These are phyloP conservation scores for Lactarius quietus DNA, from an alignment of 768 basidiomycete species.

Conservation along the genomic window DNA sequence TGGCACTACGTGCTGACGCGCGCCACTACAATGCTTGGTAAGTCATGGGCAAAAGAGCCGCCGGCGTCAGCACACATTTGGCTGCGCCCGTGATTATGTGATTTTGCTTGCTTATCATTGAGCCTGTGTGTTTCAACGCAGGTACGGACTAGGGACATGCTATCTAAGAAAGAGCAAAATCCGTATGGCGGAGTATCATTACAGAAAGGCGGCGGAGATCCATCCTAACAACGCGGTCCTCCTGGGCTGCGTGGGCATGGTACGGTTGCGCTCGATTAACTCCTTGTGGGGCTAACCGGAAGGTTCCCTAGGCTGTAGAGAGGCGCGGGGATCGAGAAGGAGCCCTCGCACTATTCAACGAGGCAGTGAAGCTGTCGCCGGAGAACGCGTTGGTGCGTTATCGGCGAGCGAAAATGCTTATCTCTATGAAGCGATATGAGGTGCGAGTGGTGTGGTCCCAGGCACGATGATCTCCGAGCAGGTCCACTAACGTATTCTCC, in stretches of 20 bases:
- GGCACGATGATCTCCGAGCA: constrained; percentile 21
- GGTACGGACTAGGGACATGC: constrained; percentile 98
- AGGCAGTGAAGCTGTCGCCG: constrained; percentile 74
- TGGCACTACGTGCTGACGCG: constrained; percentile 84
- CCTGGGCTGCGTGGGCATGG: constrained; percentile 93
- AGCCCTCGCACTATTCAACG: constrained; percentile 77
- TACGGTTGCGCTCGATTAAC: constrained; percentile 33
- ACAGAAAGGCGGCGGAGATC: constrained; percentile 85
- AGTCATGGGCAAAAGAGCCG: constrained; percentile 33
- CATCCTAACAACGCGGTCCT: constrained; percentile 96
- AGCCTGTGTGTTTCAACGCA: constrained; percentile 35
- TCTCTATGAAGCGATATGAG: constrained; percentile 77
- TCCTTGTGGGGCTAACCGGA: constrained; percentile 19
- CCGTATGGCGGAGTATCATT: constrained; percentile 94
- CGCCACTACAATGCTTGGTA: constrained; percentile 99
- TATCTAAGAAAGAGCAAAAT: constrained; percentile 94
- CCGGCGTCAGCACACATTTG: neutral
- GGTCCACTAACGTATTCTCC: constrained; percentile 26
- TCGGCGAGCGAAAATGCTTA: constrained; percentile 87
- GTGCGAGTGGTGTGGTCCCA: constrained; percentile 45
- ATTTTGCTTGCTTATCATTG: constrained; percentile 22
- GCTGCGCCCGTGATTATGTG: neutral
- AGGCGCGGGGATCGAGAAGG: constrained; percentile 71
- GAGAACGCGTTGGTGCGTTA: constrained; percentile 93
- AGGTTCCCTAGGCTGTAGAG: constrained; percentile 68